Evolutionary conservation across 225 moss, liverwort and hornwort species (phyloP).

Genomic region (Marchantia paleacea): DNA sequence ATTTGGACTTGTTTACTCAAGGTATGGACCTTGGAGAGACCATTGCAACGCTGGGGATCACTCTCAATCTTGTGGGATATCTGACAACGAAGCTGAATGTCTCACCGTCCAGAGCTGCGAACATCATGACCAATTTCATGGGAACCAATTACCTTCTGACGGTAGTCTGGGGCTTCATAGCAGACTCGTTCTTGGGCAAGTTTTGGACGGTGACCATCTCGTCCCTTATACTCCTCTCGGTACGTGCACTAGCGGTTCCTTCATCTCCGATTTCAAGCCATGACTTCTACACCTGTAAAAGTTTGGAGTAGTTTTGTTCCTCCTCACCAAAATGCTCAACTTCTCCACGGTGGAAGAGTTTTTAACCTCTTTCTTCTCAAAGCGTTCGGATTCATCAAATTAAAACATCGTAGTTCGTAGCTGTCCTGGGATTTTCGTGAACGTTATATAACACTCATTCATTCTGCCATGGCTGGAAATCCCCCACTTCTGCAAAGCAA

Average conservation of each 20-base stretch:
- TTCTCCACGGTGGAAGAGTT: too few relatives aligned
- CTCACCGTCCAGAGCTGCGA: background rate
- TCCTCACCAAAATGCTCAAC: too few relatives aligned
- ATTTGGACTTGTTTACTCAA: background rate
- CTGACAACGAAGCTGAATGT: background rate
- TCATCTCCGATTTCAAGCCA: too few relatives aligned
- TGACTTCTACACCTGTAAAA: too few relatives aligned
- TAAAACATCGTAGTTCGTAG: too few relatives aligned
- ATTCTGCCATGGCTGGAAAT: too few relatives aligned
- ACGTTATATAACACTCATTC: too few relatives aligned
- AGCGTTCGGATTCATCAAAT: too few relatives aligned
- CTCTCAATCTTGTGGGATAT: background rate
- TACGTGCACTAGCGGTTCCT: constrained; percentile 1
- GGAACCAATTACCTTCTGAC: constrained; percentile 12
- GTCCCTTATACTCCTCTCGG: background rate
- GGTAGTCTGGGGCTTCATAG: constrained; percentile 14
- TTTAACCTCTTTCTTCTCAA: too few relatives aligned
- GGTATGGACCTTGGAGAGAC: constrained; percentile 5
- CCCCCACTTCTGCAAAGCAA: too few relatives aligned
- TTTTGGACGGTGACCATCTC: constrained; percentile 11
- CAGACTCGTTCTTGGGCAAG: constrained; percentile 21
- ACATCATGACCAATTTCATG: constrained; percentile 9
- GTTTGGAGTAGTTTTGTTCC: too few relatives aligned
- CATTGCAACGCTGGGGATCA: constrained; percentile 10
- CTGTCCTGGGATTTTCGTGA: too few relatives aligned